Base-by-base conservation (phyloP, 148 eudicot species). In the Amaranthus cruentus region DNA sequence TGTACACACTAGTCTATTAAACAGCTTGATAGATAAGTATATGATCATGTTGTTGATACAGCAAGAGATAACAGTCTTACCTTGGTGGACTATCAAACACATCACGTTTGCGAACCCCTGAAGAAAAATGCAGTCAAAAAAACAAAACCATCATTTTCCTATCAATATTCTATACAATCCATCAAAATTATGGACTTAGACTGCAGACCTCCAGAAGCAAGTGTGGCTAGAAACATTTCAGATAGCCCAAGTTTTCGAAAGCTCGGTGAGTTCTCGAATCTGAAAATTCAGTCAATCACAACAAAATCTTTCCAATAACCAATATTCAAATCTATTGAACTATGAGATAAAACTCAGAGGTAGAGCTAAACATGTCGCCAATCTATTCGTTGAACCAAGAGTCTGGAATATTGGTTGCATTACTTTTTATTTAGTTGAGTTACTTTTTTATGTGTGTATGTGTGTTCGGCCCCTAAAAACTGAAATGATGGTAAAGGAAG, bases 171-270 rank as follows among this genome's bases (percentile, higher is more conserved):
- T 28, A 28, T 28, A 28, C 38, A 28, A 28, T 28, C 38, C 38
- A 28, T 9, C 21, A 4, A 46, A 66, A 47, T 43, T 5, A 7
- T 43, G n/a, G 60, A 49, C 28, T 49, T 62, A 9, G 1, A 55
- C 68, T 59, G 75, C 96, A 83, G 52, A 94, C 98, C 98, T 87
- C 87, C 83, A 70, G 96, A 87, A 64, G 90, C 93, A 63, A 95
- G 88, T 9, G 96, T 86, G 60, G 98, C 97, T 58, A 95, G 86
- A 76, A 86, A 84, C 50, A 75, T 88, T 71, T 91, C 96, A 62
- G 98, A 95, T 60, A 95, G 86, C 6, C 98, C 98, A 75, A 95
- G 88, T 60, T 80, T 86, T 79, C 78, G 79, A 73, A 95, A 84
- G 82, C 86, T 91, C 78, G 85, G 63, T 7, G 90, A 84, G 48